phyloP scores from a whole-genome alignment of 2,329 filamentous ascomycete genomes.

The Zasmidium cellare region DNA sequence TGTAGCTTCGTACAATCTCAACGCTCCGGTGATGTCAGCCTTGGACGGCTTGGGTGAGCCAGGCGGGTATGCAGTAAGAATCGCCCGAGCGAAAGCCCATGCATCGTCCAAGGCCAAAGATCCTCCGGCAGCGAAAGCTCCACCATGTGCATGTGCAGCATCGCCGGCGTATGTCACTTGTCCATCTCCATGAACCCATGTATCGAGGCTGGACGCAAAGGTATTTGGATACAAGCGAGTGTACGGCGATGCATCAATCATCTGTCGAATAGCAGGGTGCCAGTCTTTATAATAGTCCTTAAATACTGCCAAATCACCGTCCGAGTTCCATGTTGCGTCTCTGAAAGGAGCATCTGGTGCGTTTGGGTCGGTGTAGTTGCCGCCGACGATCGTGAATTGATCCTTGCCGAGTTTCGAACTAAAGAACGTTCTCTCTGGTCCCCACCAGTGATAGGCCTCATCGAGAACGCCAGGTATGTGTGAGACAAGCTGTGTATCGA shows the following conservation, averaged over 20 bases:
- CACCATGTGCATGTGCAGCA: slow-evolving; percentile 42
- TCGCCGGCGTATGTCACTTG: slow-evolving; percentile 39
- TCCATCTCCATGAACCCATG: slow-evolving; percentile 32
- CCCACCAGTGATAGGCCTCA: slow-evolving; percentile 39
- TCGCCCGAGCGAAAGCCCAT: slow-evolving; percentile 24
- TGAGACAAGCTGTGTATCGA: slow-evolving; percentile 35
- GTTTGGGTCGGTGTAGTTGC: slow-evolving; percentile 19
- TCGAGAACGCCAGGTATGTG: slow-evolving; percentile 35
- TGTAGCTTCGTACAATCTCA: slow-evolving; percentile 38
- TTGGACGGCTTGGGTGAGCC: slow-evolving; percentile 7
- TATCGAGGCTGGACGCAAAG: slow-evolving; percentile 30
- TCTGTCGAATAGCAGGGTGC: slow-evolving; percentile 36
- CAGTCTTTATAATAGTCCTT: slow-evolving; percentile 19
- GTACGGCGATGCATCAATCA: slow-evolving; percentile 35
- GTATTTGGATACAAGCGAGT: slow-evolving; percentile 40
- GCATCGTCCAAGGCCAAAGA: slow-evolving; percentile 43
- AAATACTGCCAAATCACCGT: slow-evolving; percentile 9
- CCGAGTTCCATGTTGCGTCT: slow-evolving; percentile 16
- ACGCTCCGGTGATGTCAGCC: slow-evolving; percentile 14
- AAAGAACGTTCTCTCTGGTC: slow-evolving; percentile 32
- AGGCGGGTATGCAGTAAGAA: slow-evolving; percentile 8
- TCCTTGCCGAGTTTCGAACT: slow-evolving; percentile 29
- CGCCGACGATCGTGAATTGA: slow-evolving; percentile 36
- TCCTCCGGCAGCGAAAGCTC: slow-evolving; percentile 41
- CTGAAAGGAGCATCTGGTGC: slow-evolving; percentile 10